These are phyloP conservation scores for Leptodontidium sp. DNA, from an alignment of 2,329 filamentous ascomycete species.

Conservation along the genomic window DNA sequence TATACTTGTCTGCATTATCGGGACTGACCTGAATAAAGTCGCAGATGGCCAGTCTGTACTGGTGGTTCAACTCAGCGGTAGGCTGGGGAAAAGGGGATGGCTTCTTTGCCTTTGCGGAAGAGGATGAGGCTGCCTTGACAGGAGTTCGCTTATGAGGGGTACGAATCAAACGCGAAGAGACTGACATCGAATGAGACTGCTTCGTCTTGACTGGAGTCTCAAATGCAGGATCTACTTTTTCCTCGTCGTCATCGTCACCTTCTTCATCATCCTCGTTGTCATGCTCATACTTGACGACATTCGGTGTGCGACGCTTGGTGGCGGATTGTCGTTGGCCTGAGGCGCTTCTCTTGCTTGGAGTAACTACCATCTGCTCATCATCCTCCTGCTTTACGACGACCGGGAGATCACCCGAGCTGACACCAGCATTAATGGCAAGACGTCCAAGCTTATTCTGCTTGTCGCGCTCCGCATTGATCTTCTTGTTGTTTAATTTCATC, in stretches of 20 bases:
- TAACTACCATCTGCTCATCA: neutral
- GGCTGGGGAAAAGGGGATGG: neutral
- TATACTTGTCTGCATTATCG: neutral
- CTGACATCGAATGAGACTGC: neutral
- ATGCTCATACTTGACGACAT: neutral
- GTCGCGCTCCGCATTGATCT: conserved; percentile 41
- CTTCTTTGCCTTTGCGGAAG: neutral
- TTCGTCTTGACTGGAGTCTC: conserved; percentile 14
- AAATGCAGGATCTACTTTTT: neutral
- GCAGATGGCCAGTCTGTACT: neutral
- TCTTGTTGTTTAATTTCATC: conserved; percentile 41
- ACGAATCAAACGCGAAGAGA: neutral
- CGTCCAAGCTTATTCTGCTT: conserved; percentile 41
- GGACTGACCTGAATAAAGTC: neutral
- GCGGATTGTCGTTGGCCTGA: neutral
- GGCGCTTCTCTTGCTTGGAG: neutral
- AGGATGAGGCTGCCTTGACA: neutral
- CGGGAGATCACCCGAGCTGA: conserved; percentile 8
- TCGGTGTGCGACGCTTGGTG: neutral
- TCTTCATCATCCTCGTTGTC: neutral
- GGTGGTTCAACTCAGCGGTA: conserved; percentile 1
- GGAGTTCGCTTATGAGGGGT: neutral
- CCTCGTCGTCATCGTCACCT: neutral
- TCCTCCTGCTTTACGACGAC: conserved; percentile 3
- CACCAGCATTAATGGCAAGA: conserved; percentile 24